Base-by-base conservation (phyloP, 2,329 filamentous ascomycete species). In the Raffaelea arxii region DNA sequence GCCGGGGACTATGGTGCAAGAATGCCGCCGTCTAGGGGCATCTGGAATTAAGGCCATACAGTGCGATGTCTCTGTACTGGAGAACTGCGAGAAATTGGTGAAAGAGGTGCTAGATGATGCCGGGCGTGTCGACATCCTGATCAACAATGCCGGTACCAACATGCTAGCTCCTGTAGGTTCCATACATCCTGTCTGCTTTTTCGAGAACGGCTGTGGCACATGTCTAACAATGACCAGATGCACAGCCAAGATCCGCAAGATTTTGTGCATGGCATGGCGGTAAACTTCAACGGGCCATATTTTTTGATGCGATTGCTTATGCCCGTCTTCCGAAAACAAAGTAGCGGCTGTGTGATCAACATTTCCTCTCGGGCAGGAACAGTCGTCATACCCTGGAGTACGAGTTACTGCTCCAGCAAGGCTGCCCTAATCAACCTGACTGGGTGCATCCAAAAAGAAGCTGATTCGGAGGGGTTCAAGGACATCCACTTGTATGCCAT, bases 371-470 rank as follows among this genome's bases (percentile, higher is more conserved):
- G 58, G 9, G 59, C 58, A 3, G 59, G 59, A 40, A 59, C 58
- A 12, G 50, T 59, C 6, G 36, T 50, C 16, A 54, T 59, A 22
- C 58, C 59, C 2, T 62, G 58, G 52, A 58, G 53, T 50, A 56
- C 57, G n/a, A 57, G 55, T 46, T 62, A 62, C 53, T 60, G 57
- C 45, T 50, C 59, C 11, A 59, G 57, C 56, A 62, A 62, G 46
- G 58, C 58, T 4, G 58, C 58, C 18, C 52, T 62, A 18, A 62
- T 62, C 50, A 57, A 58, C 51, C 49, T 62, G 39, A 62, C 59
- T 12, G 55, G 54, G 3, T 61, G 58, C 46, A 44, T 53, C 25
- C 59, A 62, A 40, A 58, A 55, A 46, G 59, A 62, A 45, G 44
- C 55, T 11, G 59, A 62, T 32, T 45, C 56, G 25, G 59, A 62